Evolutionary conservation across 495 filamentous ascomycete species (phyloP).

Genomic region (Lophiostoma macrostomum): DNA sequence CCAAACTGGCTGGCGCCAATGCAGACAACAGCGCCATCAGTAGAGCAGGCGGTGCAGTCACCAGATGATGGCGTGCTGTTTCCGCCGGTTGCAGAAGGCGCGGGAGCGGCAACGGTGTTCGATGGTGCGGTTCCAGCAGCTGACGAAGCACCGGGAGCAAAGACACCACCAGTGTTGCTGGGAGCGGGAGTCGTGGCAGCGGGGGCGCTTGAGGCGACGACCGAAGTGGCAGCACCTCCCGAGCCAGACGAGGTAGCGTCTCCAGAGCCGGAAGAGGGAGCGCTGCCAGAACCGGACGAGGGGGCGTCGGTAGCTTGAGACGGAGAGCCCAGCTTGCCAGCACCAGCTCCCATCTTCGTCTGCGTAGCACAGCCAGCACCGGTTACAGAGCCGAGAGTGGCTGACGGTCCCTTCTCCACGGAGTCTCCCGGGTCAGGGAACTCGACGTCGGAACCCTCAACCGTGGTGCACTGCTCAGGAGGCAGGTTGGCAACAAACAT

Average conservation of each 20-base stretch:
- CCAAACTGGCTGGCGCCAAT: slow-evolving; percentile 36
- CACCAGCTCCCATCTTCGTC: slow-evolving; percentile 33
- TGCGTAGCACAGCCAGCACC: slow-evolving; percentile 26
- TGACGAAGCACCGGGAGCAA: slow-evolving; percentile 31
- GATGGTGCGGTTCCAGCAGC: slow-evolving; percentile 7
- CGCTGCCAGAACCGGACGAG: not conserved
- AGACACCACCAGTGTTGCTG: slow-evolving; percentile 21
- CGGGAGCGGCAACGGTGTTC: not conserved
- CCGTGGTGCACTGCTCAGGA: slow-evolving; percentile 53
- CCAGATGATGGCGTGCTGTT: not conserved
- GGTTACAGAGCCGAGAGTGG: not conserved
- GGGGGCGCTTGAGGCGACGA: slow-evolving; percentile 6
- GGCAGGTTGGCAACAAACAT: slow-evolving; percentile 78
- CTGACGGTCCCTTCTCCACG: slow-evolving; percentile 39
- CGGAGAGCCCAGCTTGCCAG: slow-evolving; percentile 25
- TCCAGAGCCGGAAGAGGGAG: not conserved
- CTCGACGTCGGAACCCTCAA: slow-evolving; percentile 44
- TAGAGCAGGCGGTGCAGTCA: slow-evolving; percentile 36
- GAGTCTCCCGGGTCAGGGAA: slow-evolving; percentile 59
- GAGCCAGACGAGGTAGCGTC: too few relatives aligned
- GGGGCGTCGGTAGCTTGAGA: slow-evolving; percentile 1
- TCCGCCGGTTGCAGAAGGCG: slow-evolving; percentile 1
- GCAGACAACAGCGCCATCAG: slow-evolving; percentile 39
- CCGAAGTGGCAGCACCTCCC: slow-evolving; percentile 5
- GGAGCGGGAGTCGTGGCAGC: slow-evolving; percentile 5